Evolutionary conservation across 768 basidiomycete species (phyloP).

Genomic region (Gautieria morchelliformis): DNA sequence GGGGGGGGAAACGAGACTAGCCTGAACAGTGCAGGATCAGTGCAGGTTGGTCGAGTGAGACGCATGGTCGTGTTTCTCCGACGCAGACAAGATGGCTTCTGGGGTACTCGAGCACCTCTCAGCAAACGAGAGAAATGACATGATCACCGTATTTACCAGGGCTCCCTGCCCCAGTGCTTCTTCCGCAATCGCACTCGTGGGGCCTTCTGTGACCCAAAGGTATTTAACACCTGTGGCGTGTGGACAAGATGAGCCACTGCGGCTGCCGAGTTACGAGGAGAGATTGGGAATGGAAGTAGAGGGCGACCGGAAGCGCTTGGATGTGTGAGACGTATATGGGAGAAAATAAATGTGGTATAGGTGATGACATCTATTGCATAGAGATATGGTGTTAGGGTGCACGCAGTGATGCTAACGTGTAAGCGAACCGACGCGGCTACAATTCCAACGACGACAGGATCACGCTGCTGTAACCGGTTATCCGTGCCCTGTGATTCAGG

Average conservation of each 20-base stretch:
- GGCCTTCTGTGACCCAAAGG: constrained; percentile 16
- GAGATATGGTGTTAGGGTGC: neutral
- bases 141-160: constrained; percentile 5
- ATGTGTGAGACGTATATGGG: constrained; percentile 14
- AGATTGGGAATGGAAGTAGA: constrained; percentile 23
- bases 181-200: constrained; percentile 14
- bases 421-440: neutral
- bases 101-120: constrained; percentile 8
- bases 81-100: neutral
- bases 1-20: neutral
- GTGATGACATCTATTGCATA: constrained; percentile 20
- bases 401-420: neutral
- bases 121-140: constrained; percentile 12
- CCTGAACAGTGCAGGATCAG: constrained; percentile 14
- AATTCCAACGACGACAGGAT: constrained; percentile 3
- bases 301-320: neutral
- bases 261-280: constrained; percentile 23
- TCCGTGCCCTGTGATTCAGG: neutral
- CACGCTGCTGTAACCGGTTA: neutral
- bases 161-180: constrained; percentile 11
- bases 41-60: neutral
- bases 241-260: constrained; percentile 29
- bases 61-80: neutral
- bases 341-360: constrained; percentile 8
- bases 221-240: constrained; percentile 14